Percentiles rank a stretch among this genome's conserved stretches.
These are phyloP conservation scores for Amanita exitialis DNA, from an alignment of 768 basidiomycete species.

Conservation along the genomic window DNA sequence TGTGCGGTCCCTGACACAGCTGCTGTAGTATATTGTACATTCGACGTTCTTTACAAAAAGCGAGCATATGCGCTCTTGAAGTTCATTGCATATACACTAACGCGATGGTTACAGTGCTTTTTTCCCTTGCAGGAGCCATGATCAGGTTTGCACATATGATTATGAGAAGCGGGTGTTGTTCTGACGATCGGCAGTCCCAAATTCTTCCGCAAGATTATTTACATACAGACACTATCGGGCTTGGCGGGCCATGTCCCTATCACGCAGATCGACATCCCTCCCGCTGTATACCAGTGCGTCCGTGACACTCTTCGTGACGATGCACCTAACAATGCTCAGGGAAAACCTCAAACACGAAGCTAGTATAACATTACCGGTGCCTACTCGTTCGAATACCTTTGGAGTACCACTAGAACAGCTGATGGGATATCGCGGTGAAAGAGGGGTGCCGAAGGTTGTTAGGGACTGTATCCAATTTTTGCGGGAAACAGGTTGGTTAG, in stretches of 20 bases:
- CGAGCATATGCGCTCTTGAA: constrained; percentile 1
- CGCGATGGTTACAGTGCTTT: constrained; percentile 50
- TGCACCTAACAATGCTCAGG: constrained; percentile 23
- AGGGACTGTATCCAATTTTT: constrained; percentile 68
- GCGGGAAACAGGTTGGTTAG: constrained; percentile 39
- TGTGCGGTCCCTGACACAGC: background rate
- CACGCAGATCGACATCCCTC: constrained; percentile 82
- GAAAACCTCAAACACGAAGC: constrained; percentile 73
- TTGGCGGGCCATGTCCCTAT: constrained; percentile 70
- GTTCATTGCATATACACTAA: constrained; percentile 6
- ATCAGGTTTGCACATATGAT: constrained; percentile 49
- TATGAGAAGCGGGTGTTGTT: background rate
- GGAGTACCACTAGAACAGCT: constrained; percentile 74
- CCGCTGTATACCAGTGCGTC: constrained; percentile 72
- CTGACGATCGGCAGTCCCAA: constrained; percentile 52
- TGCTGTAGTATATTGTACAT: constrained; percentile 49
- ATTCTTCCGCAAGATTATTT: constrained; percentile 78
- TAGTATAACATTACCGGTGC: constrained; percentile 56
- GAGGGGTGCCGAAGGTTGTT: constrained; percentile 73
- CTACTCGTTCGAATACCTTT: constrained; percentile 55
- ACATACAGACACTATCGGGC: constrained; percentile 68
- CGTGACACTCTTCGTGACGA: background rate
- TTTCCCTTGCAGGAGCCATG: constrained; percentile 80
- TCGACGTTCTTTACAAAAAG: constrained; percentile 86
- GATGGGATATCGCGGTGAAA: constrained; percentile 80